These are phyloP conservation scores for Colletotrichum shisoi DNA, from an alignment of 2,329 filamentous ascomycete species.

Conservation along the genomic window DNA sequence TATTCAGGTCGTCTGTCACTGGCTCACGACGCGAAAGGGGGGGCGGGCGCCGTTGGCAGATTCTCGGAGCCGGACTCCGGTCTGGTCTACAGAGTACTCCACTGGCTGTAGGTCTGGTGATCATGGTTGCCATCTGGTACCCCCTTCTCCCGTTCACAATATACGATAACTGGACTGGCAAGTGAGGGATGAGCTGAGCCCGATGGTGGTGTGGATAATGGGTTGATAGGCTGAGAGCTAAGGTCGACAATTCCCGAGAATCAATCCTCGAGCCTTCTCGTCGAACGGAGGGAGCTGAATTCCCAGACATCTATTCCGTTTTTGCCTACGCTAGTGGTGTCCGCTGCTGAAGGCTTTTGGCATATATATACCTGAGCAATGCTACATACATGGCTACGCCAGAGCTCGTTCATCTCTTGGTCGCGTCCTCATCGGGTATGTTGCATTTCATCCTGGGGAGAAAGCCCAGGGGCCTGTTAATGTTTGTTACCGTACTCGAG, in stretches of 20 bases:
- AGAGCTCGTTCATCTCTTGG: conserved; percentile 3
- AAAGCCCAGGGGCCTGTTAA: background rate
- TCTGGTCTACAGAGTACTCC: conserved; percentile 2
- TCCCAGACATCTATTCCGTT: conserved; percentile 1
- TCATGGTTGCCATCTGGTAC: background rate
- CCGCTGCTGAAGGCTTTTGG: background rate
- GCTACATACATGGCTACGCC: background rate
- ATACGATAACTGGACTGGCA: background rate
- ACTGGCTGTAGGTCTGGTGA: conserved; percentile 20
- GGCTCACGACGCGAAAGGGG: background rate
- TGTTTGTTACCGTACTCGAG: background rate
- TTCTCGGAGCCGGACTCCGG: conserved; percentile 31
- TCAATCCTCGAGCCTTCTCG: conserved; percentile 6
- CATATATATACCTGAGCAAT: background rate
- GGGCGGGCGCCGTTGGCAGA: conserved; percentile 6
- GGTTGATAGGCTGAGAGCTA: conserved; percentile 27
- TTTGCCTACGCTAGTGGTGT: conserved; percentile 10
- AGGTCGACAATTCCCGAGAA: conserved; percentile 1
- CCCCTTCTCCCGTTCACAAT: conserved; percentile 3
- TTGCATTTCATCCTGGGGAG: conserved; percentile 31
- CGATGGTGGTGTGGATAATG: conserved; percentile 11
- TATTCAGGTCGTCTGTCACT: conserved; percentile 32
- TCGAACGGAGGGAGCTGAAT: background rate
- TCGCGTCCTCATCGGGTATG: conserved; percentile 20
- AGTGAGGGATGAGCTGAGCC: background rate